These are phyloP conservation scores for Boletus sensibilis DNA, from an alignment of 768 basidiomycete genomes.

Conservation along the genomic window DNA sequence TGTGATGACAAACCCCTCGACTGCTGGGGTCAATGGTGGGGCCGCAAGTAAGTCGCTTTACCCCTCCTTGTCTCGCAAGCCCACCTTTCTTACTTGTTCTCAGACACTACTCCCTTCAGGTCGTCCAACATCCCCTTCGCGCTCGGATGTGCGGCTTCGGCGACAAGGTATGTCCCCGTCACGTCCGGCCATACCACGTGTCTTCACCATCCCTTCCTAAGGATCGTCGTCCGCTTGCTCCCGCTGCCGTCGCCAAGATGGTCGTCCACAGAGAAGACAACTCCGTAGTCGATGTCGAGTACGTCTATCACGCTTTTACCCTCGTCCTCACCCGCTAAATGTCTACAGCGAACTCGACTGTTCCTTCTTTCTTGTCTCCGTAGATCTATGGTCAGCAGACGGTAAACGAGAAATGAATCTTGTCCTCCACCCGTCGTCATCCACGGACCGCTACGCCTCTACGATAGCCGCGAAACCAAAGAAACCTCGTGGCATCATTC, in stretches of 20 bases:
- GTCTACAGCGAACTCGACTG: slow-evolving; percentile 71
- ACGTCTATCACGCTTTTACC: slow-evolving; percentile 30
- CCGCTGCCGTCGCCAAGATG: slow-evolving; percentile 87
- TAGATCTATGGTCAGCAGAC: slow-evolving; percentile 90
- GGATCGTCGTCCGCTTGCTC: slow-evolving; percentile 91
- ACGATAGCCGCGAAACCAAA: slow-evolving; percentile 37
- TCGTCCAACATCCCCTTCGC: slow-evolving; percentile 84
- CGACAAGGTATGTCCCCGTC: slow-evolving; percentile 67
- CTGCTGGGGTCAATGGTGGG: slow-evolving; percentile 70
- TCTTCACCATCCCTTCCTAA: slow-evolving; percentile 33
- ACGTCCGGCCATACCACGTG: slow-evolving; percentile 8
- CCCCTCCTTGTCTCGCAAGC: background rate
- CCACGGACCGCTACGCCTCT: slow-evolving; percentile 66
- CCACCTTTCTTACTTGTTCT: background rate
- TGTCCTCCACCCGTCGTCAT: slow-evolving; percentile 80
- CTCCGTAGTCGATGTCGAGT: slow-evolving; percentile 73
- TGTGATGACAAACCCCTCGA: slow-evolving; percentile 47
- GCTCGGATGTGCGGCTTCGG: slow-evolving; percentile 97
- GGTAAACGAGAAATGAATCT: slow-evolving; percentile 84
- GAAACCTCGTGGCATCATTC: slow-evolving; percentile 34
- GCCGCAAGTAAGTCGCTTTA: slow-evolving; percentile 49
- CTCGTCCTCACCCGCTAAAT: slow-evolving; percentile 4
- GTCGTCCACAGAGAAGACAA: slow-evolving; percentile 67
- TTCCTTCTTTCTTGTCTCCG: slow-evolving; percentile 86
- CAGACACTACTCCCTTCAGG: slow-evolving; percentile 80